Evolutionary conservation across 352 stramenopile species (phyloP), one percentile per base, ranked within the genome.

Genomic region (Phytopythium delawarense): DNA sequence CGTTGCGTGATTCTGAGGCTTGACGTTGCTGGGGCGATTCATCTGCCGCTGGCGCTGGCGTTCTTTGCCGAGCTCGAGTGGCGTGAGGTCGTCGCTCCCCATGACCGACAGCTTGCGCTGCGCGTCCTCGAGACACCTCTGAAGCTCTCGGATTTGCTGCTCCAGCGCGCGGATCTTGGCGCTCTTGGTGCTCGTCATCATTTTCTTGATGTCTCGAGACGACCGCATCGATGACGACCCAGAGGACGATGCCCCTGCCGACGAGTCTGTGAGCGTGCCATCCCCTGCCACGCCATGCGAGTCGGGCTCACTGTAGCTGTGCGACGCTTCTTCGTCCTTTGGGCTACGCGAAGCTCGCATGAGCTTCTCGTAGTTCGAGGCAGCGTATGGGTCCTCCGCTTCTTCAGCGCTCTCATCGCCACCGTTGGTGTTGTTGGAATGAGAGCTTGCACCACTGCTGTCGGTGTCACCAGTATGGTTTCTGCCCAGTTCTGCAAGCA

Each of bases 71-170:
- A 57, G 45, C 15, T 63, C 55, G 18, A 61, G 67, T 2, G 79
- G 67, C n/a, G 86, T 78, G 0, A 70, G 65, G 39, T 90, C 77
- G 21, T 83, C 74, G 16, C 61, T 73, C 35, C 84, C 77, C 55
- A 86, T 84, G 34, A 79, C 72, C 37, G 78, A 87, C 4, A 88
- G 49, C 39, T 89, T 89, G 16, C 70, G 77, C 55, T 92, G 82
- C 0, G 82, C 82, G n/a, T 79, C 56, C 35, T 80, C 63, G 0
- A 92, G 62, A 39, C 80, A 81, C 15, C 70, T 78, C 63, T 88
- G 74, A 23, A 92, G 42, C 37, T 84, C 80, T 9, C 71, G 63
- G 25, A 92, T 87, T 45, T 92, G 87, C 56, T 83, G 76, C 45
- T 90, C 78, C 34, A 92, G 64, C 39, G 75, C 65, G 46, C 72